Percentiles rank a stretch among this genome's conserved stretches.
Conservation (phyloP, 2,329 filamentous ascomycete species). For the Phialocephala subalpina region DNA sequence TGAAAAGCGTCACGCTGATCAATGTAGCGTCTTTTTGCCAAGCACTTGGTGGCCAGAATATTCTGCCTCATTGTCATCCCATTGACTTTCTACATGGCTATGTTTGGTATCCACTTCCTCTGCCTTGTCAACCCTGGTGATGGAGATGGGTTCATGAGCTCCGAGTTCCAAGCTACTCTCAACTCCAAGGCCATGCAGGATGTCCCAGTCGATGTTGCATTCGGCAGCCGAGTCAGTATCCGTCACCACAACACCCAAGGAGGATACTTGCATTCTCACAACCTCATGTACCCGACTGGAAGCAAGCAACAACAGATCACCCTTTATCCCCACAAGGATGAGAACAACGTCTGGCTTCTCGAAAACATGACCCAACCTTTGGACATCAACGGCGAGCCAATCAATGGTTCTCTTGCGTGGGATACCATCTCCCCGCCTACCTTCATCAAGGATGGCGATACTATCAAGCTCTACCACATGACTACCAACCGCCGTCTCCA, state of each 20-base stretch:
- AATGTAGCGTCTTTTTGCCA: conserved; percentile 78
- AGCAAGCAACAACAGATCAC: conserved; percentile 99
- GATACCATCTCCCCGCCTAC: conserved; percentile 71
- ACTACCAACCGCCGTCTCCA: conserved; percentile 89
- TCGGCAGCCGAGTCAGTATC: conserved; percentile 85
- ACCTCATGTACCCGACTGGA: conserved; percentile 95
- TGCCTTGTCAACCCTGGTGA: conserved; percentile 95
- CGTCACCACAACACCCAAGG: conserved; percentile 98
- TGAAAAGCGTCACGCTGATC: conserved; percentile 36
- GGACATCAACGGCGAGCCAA: conserved; percentile 74
- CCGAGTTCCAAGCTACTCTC: conserved; percentile 96
- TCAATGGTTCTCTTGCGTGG: conserved; percentile 87
- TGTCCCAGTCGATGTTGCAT: conserved; percentile 88
- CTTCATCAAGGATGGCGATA: conserved; percentile 80
- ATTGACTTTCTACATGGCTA: conserved; percentile 88
- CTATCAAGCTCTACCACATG: conserved; percentile 84
- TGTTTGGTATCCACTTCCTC: conserved; percentile 97
- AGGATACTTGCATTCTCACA: conserved; percentile 95
- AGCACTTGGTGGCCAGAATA: conserved; percentile 89
- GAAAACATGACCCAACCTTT: conserved; percentile 97
- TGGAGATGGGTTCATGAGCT: conserved; percentile 99
- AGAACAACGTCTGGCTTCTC: conserved; percentile 93
- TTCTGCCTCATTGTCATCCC: conserved; percentile 95
- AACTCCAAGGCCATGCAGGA: conserved; percentile 98
- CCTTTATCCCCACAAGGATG: conserved; percentile 97